Evolutionary conservation across 1,139 yeast genomes (phyloP), one percentile per base, ranked within the genome.

Genomic region (Kodamaea arcana): DNA sequence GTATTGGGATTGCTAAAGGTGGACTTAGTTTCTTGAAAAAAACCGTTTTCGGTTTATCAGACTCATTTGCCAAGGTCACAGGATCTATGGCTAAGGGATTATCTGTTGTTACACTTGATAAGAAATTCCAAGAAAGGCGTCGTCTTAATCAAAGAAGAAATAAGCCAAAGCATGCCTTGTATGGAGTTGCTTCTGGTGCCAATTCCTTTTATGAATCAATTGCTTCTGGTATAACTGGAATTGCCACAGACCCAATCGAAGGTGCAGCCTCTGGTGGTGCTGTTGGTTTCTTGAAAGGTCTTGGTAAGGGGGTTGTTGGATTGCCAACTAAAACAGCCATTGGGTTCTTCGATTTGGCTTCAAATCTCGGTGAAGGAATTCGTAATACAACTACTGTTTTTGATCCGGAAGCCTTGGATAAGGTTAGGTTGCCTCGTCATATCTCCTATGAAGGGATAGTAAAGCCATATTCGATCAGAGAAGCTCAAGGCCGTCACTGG

Each of bases 321-420:
- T 64, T 94, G 26, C 98, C 98, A 0, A 88, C 98, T 0, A 94
- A 94, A 60, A 87, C 98, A 0, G 96, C 97, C 0, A 88, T 92
- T 51, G 99, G 99, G 6, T 58, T 92, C 23, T 83, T 94, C 50
- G 99, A 94, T 54, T 69, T 94, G 45, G 96, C 98, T 0, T 83
- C 87, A 31, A 90, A 87, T 59, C 81, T 92, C 20, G 82, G 95
- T 62, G 97, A 90, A 56, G 97, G 97, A 16, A 90, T 94, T 32
- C 74, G 92, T 41, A 88, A 83, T 54, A 86, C 97, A 0, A 87
- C 99, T 0, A 86, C 96, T 0, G 92, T 86, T 2, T 83, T 88
- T 54, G 97, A 87, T 55, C 77, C 77, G 3, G 90, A 82, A 32
- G 83, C 83, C 0, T 72, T 90, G 33, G 86, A 81, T 40, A 80